Percentiles rank a stretch among this genome's conserved stretches.
Evolutionary conservation across 768 basidiomycete species (phyloP).

Genomic region (Podaxis sp.): DNA sequence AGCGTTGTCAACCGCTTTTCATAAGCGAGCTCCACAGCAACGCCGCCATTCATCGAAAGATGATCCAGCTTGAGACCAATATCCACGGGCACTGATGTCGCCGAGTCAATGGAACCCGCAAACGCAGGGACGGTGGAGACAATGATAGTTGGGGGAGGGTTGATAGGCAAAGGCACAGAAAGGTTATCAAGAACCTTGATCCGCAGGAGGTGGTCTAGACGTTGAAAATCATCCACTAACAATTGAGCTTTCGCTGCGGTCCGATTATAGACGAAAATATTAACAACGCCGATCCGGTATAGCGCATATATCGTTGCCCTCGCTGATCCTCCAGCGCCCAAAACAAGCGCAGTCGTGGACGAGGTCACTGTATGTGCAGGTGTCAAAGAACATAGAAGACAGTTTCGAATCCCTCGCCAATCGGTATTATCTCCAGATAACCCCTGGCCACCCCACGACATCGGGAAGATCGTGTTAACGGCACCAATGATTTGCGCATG

Average conservation of each 20-base stretch:
- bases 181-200: constrained; percentile 51
- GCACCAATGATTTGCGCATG: constrained; percentile 72
- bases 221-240: constrained; percentile 53
- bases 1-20: constrained; percentile 66
- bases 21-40: constrained; percentile 78
- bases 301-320: constrained; percentile 79
- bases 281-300: constrained; percentile 52
- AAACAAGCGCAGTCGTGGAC: constrained; percentile 52
- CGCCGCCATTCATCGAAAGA: constrained; percentile 26
- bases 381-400: constrained; percentile 32
- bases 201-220: constrained; percentile 40
- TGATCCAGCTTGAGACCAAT: constrained; percentile 47
- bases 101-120: constrained; percentile 23
- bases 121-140: constrained; percentile 70
- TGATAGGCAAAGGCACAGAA: constrained; percentile 35
- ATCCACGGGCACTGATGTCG: constrained; percentile 30
- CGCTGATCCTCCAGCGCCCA: constrained; percentile 80
- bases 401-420: constrained; percentile 69
- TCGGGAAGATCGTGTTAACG: constrained; percentile 70
- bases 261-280: constrained; percentile 72
- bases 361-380: constrained; percentile 29
- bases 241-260: constrained; percentile 58
- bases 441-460: constrained; percentile 30
- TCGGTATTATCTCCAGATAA: constrained; percentile 82
- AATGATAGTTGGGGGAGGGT: constrained; percentile 51